Percentiles rank a stretch among this genome's conserved stretches.
phyloP scores from a whole-genome alignment of 441 rosid genomes.

The Metrosideros polymorpha region DNA sequence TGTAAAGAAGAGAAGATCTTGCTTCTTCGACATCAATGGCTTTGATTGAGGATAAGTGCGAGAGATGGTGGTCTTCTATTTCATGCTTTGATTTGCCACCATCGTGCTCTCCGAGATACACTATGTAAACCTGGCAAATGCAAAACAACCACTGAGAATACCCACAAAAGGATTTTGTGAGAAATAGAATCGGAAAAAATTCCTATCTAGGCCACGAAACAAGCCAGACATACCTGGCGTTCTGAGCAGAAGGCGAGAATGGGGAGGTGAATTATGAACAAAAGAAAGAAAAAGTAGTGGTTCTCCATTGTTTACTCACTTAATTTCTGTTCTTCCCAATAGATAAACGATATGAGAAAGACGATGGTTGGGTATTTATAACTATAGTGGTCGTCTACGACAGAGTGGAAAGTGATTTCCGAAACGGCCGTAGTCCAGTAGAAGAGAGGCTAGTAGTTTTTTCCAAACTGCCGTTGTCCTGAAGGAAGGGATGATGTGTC shows the following conservation, averaged over 20 bases:
- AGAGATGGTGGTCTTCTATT: slow-evolving; percentile 4
- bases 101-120: slow-evolving; percentile 1
- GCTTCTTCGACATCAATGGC: slow-evolving; percentile 1
- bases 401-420: background rate
- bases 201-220: background rate
- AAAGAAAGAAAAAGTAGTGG: background rate
- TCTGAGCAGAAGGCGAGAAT: background rate
- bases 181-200: background rate
- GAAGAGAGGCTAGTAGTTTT: background rate
- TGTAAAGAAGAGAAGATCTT: slow-evolving; percentile 52
- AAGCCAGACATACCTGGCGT: background rate
- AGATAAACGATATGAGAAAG: background rate
- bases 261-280: background rate
- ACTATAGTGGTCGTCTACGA: background rate
- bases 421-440: background rate
- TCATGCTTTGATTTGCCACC: background rate
- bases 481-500: background rate
- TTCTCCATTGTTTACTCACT: background rate
- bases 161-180: background rate
- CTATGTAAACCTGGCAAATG: slow-evolving; percentile 6
- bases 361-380: background rate
- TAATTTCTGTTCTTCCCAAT: background rate
- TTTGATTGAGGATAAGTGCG: slow-evolving; percentile 1
- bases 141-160: background rate
- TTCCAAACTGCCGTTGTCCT: background rate